A percentile compares a stretch with the other conserved stretches of the same genome.
Conservation (phyloP, 2,329 filamentous ascomycete species). For the Corinectria fuckeliana region DNA sequence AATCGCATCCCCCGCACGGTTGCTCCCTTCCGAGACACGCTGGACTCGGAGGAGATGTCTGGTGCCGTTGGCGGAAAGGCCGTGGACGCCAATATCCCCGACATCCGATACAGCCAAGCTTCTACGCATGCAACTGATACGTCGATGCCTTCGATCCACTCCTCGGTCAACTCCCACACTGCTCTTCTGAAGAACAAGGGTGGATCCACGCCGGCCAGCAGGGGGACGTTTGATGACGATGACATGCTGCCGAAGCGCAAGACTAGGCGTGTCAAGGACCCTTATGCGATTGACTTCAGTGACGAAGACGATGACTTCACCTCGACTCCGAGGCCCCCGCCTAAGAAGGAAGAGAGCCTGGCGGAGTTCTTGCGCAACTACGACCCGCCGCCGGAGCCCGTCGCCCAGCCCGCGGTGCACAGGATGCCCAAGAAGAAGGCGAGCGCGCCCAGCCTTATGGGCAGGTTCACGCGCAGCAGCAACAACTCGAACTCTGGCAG, state of each 20-base stretch:
- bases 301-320: slow-evolving; percentile 62
- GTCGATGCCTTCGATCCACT: slow-evolving; percentile 63
- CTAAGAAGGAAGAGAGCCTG: slow-evolving; percentile 68
- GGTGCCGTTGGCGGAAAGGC: slow-evolving; percentile 58
- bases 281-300: slow-evolving; percentile 88
- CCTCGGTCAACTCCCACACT: slow-evolving; percentile 77
- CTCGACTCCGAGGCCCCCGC: slow-evolving; percentile 47
- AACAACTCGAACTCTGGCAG: slow-evolving; percentile 38
- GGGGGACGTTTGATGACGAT: slow-evolving; percentile 56
- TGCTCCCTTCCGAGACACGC: slow-evolving; percentile 82
- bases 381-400: slow-evolving; percentile 65
- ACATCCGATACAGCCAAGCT: slow-evolving; percentile 62
- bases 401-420: slow-evolving; percentile 43
- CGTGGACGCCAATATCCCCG: slow-evolving; percentile 63
- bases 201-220: slow-evolving; percentile 37
- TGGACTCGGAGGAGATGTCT: slow-evolving; percentile 81
- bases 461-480: slow-evolving; percentile 57
- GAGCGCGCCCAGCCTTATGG: slow-evolving; percentile 67
- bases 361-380: slow-evolving; percentile 76
- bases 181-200: slow-evolving; percentile 63
- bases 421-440: slow-evolving; percentile 66
- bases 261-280: slow-evolving; percentile 80
- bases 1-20: slow-evolving; percentile 81
- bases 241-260: slow-evolving; percentile 73
- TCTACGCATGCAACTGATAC: slow-evolving; percentile 65